Conservation (phyloP, 768 basidiomycete species). For the Mycena vitilis region DNA sequence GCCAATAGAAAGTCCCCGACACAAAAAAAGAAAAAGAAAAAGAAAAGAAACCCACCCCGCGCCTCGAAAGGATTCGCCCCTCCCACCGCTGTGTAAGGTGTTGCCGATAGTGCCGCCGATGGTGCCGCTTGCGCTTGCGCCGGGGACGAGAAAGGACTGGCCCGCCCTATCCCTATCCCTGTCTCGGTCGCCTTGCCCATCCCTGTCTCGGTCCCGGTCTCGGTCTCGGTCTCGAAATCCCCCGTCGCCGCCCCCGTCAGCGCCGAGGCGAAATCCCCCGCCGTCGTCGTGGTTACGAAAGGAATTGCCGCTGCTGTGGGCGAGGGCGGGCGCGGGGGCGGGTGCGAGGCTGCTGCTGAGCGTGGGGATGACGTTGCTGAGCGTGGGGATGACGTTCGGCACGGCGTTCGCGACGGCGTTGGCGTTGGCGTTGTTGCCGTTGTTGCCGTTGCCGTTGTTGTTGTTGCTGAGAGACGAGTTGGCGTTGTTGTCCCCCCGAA, state of each 20-base stretch:
- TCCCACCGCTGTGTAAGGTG: slow-evolving; percentile 26
- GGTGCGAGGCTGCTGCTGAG: too few relatives aligned
- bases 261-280: not conserved
- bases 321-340: too few relatives aligned
- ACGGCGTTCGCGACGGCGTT: slow-evolving; percentile 18
- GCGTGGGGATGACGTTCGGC: too few relatives aligned
- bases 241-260: not conserved
- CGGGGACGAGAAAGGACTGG: slow-evolving; percentile 38
- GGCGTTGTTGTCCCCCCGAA: slow-evolving; percentile 28
- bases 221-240: not conserved
- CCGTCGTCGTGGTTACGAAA: not conserved
- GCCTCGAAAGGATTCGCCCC: slow-evolving; percentile 33
- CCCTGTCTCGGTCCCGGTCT: not conserved
- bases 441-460: slow-evolving; percentile 1
- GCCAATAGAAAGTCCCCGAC: too few relatives aligned
- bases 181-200: not conserved
- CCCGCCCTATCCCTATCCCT: slow-evolving; percentile 7
- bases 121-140: too few relatives aligned
- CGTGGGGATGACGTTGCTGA: too few relatives aligned
- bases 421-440: too few relatives aligned
- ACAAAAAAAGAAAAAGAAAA: too few relatives aligned
- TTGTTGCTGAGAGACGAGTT: too few relatives aligned
- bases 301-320: slow-evolving; percentile 4
- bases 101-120: too few relatives aligned
- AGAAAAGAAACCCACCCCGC: slow-evolving; percentile 11